Conservation (phyloP, 139 green algal genomes). For the Haematococcus sp. region DNA sequence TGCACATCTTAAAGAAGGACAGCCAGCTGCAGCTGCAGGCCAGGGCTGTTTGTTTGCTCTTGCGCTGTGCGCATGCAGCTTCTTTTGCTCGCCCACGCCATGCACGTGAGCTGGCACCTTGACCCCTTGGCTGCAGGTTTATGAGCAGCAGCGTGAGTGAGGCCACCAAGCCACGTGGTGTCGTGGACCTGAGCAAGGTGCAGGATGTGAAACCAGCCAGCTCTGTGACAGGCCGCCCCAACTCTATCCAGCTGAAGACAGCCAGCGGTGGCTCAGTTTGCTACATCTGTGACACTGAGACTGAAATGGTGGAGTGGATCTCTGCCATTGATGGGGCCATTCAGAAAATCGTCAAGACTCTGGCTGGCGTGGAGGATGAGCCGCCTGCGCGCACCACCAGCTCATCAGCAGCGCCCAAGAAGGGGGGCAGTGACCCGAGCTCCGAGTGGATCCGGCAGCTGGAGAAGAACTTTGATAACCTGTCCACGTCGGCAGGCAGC, state of each 20-base stretch:
- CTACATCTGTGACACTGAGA: slow-evolving; percentile 84
- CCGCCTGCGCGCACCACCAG: background rate
- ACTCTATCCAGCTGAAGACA: slow-evolving; percentile 84
- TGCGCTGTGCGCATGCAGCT: too few relatives aligned
- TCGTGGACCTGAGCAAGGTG: slow-evolving; percentile 82
- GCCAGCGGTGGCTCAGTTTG: slow-evolving; percentile 54
- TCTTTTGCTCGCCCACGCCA: too few relatives aligned
- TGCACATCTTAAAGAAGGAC: too few relatives aligned
- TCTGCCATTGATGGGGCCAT: slow-evolving; percentile 76
- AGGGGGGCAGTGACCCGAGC: slow-evolving; percentile 8
- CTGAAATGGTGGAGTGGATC: slow-evolving; percentile 87
- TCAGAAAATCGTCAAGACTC: slow-evolving; percentile 55
- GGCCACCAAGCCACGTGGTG: slow-evolving; percentile 70
- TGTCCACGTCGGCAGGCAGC: background rate
- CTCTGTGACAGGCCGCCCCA: slow-evolving; percentile 54
- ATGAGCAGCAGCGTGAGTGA: slow-evolving; percentile 58
- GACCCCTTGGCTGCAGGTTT: too few relatives aligned
- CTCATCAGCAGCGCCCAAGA: background rate
- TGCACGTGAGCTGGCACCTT: background rate
- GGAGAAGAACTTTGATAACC: slow-evolving; percentile 26
- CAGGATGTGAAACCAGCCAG: slow-evolving; percentile 64
- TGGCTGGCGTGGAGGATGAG: slow-evolving; percentile 71
- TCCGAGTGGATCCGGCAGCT: slow-evolving; percentile 31
- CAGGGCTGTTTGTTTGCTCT: too few relatives aligned
- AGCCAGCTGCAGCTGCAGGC: too few relatives aligned